A percentile compares a stretch with the other conserved stretches of the same genome.
phyloP scores from a whole-genome alignment of 2,329 filamentous ascomycete genomes.

The Sclerotinia subarctica region DNA sequence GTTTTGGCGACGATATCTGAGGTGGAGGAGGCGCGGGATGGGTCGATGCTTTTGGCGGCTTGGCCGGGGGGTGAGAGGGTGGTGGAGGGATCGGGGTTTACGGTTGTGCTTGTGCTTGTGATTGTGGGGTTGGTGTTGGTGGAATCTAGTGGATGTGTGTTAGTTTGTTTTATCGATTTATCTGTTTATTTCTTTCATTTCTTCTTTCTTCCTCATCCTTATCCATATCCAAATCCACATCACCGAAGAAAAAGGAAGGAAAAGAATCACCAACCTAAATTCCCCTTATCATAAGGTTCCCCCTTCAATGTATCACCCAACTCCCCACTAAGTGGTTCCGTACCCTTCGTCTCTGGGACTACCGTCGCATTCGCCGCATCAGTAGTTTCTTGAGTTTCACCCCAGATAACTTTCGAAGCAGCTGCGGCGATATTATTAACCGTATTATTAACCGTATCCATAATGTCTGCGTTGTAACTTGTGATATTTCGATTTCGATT shows the following conservation, averaged over 20 bases:
- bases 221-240: too few species aligned
- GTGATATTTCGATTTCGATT: not conserved
- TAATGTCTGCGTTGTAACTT: slow-evolving; percentile 36
- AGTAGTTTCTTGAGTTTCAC: slow-evolving; percentile 28
- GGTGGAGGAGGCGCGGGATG: not conserved
- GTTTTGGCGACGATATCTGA: not conserved
- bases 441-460: slow-evolving; percentile 63
- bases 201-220: not conserved
- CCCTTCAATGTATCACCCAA: slow-evolving; percentile 62
- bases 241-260: not conserved
- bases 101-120: not conserved
- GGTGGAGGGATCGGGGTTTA: not conserved
- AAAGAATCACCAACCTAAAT: slow-evolving; percentile 43
- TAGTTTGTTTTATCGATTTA: too few species aligned
- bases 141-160: not conserved
- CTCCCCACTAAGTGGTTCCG: slow-evolving; percentile 70
- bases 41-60: not conserved
- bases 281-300: slow-evolving; percentile 78
- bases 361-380: slow-evolving; percentile 4
- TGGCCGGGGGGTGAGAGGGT: not conserved
- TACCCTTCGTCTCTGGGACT: slow-evolving; percentile 33
- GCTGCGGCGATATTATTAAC: slow-evolving; percentile 53
- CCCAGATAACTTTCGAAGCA: slow-evolving; percentile 46
- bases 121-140: not conserved
- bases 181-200: not conserved